phyloP scores from a whole-genome alignment of 2,329 filamentous ascomycete genomes.

The Aspergillus fructus region DNA sequence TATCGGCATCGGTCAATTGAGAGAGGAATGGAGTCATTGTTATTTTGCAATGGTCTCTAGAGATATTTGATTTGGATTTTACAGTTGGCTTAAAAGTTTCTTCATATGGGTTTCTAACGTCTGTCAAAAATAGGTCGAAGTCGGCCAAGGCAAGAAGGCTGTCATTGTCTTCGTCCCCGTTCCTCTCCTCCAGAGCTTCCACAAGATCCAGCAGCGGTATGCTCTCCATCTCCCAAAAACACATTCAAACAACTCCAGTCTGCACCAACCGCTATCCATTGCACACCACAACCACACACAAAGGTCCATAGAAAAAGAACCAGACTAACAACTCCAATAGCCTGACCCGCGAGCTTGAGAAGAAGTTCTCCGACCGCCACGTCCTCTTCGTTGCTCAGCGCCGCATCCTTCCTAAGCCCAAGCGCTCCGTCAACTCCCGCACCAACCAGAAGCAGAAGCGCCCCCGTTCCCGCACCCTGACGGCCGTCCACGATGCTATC shows the following conservation, averaged over 20 bases:
- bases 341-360: slow-evolving; percentile 99
- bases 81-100: background rate
- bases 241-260: background rate
- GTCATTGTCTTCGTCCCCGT: slow-evolving; percentile 99
- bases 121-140: slow-evolving; percentile 78
- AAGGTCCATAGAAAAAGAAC: background rate
- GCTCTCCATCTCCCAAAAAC: slow-evolving; percentile 27
- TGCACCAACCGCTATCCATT: background rate
- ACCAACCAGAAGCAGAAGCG: slow-evolving; percentile 98
- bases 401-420: slow-evolving; percentile 97
- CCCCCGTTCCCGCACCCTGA: slow-evolving; percentile 94
- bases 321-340: slow-evolving; percentile 47
- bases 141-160: slow-evolving; percentile 99
- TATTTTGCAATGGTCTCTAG: background rate
- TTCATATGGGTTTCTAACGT: slow-evolving; percentile 27
- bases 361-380: slow-evolving; percentile 99
- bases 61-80: background rate
- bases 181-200: slow-evolving; percentile 96
- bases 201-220: slow-evolving; percentile 99
- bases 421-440: slow-evolving; percentile 95
- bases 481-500: slow-evolving; percentile 98
- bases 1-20: background rate
- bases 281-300: background rate
- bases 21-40: background rate
- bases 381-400: slow-evolving; percentile 98